Evolutionary conservation across 2,329 filamentous ascomycete species (phyloP).

Genomic region (Diaporthe sp.): DNA sequence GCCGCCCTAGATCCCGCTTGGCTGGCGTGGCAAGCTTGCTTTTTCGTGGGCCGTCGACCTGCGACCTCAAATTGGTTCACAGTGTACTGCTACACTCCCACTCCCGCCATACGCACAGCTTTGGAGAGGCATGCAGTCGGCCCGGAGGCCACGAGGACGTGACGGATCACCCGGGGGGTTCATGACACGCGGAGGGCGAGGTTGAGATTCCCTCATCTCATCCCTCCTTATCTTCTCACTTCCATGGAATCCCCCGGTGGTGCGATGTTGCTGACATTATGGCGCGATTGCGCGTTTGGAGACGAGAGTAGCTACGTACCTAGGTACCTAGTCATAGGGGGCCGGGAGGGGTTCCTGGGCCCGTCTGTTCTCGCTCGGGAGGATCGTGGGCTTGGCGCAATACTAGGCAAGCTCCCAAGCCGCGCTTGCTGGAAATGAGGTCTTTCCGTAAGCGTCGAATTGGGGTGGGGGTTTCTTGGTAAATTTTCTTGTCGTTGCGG

Average conservation of each 20-base stretch:
- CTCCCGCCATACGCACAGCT: not conserved
- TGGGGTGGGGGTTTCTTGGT: not conserved
- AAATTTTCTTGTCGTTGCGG: not conserved
- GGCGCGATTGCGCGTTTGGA: slow-evolving; percentile 1
- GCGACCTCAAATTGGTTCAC: not conserved
- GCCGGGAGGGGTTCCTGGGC: not conserved
- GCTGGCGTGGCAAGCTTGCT: not conserved
- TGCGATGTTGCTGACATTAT: slow-evolving; percentile 12
- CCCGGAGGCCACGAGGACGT: not conserved
- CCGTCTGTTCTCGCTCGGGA: slow-evolving; percentile 1
- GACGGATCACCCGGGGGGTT: not conserved
- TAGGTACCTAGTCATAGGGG: not conserved
- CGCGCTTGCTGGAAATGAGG: slow-evolving; percentile 17
- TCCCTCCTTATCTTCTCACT: not conserved
- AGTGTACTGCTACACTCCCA: not conserved
- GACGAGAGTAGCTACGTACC: not conserved
- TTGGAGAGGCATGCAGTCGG: not conserved
- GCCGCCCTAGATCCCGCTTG: not conserved
- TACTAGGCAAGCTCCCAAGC: slow-evolving; percentile 2
- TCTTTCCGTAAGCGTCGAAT: not conserved
- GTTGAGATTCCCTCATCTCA: not conserved
- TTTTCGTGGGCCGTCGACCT: not conserved
- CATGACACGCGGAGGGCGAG: slow-evolving; percentile 3
- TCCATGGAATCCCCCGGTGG: not conserved
- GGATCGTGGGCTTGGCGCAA: slow-evolving; percentile 22